Conservation (phyloP, 23 red algal genomes). For the Gracilaria gracilis region DNA sequence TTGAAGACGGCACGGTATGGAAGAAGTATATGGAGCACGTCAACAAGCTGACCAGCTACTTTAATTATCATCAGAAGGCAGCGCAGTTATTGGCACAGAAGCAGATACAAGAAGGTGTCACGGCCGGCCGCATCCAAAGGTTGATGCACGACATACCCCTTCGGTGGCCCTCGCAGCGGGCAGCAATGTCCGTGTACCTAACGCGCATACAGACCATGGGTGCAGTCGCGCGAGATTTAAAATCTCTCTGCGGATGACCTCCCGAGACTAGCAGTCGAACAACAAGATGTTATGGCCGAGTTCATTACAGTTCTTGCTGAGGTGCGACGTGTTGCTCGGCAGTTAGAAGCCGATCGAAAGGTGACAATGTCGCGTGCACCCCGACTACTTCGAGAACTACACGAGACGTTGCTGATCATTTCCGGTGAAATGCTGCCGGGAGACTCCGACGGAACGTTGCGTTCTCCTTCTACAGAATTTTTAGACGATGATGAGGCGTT, state of each 20-base stretch:
- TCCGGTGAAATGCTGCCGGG: neutral
- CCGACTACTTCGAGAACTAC: neutral
- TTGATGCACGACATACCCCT: neutral
- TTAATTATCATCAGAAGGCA: neutral
- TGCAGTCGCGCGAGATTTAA: neutral
- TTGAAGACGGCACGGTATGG: neutral
- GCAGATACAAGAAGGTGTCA: neutral
- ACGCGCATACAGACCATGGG: neutral
- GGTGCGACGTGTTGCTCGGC: slow-evolving; percentile 10
- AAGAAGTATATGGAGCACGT: neutral
- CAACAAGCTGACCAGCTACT: neutral
- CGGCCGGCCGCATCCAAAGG: neutral
- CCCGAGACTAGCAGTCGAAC: neutral
- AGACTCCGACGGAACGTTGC: neutral
- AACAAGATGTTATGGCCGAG: neutral
- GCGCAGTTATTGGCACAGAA: neutral
- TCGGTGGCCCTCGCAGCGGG: neutral
- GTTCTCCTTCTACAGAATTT: neutral
- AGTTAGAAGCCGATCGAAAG: slow-evolving; percentile 1
- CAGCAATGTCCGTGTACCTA: neutral
- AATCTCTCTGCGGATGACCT: neutral
- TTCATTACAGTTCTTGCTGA: neutral
- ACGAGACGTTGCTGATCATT: slow-evolving; percentile 27
- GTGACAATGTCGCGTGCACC: slow-evolving; percentile 42
- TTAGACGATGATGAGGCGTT: neutral